Conservation (phyloP, 768 basidiomycete species). For the Agrocybe pediades region DNA sequence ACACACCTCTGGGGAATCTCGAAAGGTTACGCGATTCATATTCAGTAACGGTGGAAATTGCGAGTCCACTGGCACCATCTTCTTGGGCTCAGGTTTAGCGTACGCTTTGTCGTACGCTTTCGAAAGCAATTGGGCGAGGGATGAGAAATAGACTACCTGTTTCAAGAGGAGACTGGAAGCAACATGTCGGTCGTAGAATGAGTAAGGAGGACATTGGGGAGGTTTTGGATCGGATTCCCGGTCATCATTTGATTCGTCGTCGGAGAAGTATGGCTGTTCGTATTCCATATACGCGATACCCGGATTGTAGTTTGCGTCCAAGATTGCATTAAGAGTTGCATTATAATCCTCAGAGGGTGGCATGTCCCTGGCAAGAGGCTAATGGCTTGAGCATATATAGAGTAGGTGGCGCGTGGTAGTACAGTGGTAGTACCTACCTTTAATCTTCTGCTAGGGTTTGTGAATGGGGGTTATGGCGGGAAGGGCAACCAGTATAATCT, state of each 20-base stretch:
- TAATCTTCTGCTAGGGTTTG: too few relatives aligned
- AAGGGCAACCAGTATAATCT: too few relatives aligned
- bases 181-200: conserved; percentile 10
- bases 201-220: not conserved
- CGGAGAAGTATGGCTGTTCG: not conserved
- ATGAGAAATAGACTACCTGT: not conserved
- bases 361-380: too few relatives aligned
- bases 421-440: too few relatives aligned
- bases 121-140: not conserved
- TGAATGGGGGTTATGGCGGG: too few relatives aligned
- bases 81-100: too few relatives aligned
- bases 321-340: not conserved
- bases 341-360: not conserved
- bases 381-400: too few relatives aligned
- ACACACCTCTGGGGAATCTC: too few relatives aligned
- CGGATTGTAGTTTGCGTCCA: not conserved
- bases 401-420: too few relatives aligned
- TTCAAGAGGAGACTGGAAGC: not conserved
- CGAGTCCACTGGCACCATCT: too few relatives aligned
- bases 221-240: not conserved
- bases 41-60: too few relatives aligned
- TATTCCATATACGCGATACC: not conserved
- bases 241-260: not conserved
- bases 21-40: too few relatives aligned
- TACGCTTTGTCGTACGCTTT: not conserved